A percentile compares a stretch with the other conserved stretches of the same genome.
These are phyloP conservation scores for Populus tomentosa DNA, from an alignment of 441 rosid species.

Conservation along the genomic window DNA sequence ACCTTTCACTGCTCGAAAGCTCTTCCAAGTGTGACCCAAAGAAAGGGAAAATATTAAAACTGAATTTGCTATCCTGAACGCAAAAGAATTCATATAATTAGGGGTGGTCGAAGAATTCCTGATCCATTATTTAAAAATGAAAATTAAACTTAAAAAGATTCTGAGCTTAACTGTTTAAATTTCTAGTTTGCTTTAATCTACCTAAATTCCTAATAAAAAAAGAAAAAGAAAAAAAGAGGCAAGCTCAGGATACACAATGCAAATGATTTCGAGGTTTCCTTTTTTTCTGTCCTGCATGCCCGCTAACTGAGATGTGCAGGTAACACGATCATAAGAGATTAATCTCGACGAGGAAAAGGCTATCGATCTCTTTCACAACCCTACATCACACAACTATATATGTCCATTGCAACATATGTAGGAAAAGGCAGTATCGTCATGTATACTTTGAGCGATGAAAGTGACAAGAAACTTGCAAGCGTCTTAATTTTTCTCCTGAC, in stretches of 20 bases:
- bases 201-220: no score
- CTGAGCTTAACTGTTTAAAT: no score
- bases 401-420: background rate
- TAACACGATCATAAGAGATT: background rate
- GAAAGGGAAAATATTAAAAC: no score
- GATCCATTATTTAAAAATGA: background rate
- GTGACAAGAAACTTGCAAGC: background rate
- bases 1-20: background rate
- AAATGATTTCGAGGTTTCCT: no score
- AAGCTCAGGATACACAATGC: no score
- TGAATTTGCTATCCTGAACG: no score
- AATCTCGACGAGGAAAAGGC: background rate
- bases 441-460: background rate
- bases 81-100: no score
- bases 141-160: no score
- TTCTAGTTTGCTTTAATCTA: no score
- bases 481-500: background rate
- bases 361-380: background rate
- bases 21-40: background rate
- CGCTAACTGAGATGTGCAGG: no score
- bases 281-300: background rate
- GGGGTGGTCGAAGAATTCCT: background rate
- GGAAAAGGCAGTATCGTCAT: background rate
- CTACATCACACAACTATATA: background rate
- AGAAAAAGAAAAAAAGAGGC: no score